Conservation (phyloP, 176 grass and related monocot genomes). For the Oryza glumipatula region DNA sequence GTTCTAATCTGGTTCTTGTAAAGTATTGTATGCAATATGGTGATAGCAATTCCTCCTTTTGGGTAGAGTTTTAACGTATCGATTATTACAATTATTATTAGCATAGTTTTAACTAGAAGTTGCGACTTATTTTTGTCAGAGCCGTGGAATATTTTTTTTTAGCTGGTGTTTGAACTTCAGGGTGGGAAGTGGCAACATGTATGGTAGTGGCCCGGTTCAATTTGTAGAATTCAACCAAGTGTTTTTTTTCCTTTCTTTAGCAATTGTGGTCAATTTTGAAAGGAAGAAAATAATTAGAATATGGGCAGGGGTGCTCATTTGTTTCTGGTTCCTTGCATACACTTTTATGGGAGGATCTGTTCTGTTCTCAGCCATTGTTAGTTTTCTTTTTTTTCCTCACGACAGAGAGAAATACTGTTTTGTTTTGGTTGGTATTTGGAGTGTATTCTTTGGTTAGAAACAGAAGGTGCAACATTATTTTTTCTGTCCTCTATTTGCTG, state of each 20-base stretch:
- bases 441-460: not conserved
- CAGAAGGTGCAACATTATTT: not conserved
- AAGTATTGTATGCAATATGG: not conserved
- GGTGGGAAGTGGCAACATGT: too few species aligned
- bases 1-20: conserved; percentile 4
- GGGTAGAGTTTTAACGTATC: not conserved
- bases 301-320: not conserved
- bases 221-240: not conserved
- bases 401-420: not conserved
- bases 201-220: not conserved
- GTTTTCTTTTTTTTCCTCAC: not conserved
- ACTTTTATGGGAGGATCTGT: conserved; percentile 3
- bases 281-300: too few species aligned
- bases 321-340: not conserved
- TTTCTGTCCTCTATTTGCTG: too few species aligned
- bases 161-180: not conserved
- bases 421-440: not conserved
- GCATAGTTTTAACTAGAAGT: not conserved
- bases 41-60: not conserved
- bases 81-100: not conserved
- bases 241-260: not conserved
- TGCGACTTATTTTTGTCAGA: not conserved
- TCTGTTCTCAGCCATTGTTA: not conserved
- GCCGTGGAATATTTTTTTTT: not conserved
- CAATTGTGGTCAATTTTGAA: not conserved